Percentiles rank a stretch among this genome's conserved stretches.
These are phyloP conservation scores for Cordyceps pruinosa DNA, from an alignment of 2,329 filamentous ascomycete species.

Conservation along the genomic window DNA sequence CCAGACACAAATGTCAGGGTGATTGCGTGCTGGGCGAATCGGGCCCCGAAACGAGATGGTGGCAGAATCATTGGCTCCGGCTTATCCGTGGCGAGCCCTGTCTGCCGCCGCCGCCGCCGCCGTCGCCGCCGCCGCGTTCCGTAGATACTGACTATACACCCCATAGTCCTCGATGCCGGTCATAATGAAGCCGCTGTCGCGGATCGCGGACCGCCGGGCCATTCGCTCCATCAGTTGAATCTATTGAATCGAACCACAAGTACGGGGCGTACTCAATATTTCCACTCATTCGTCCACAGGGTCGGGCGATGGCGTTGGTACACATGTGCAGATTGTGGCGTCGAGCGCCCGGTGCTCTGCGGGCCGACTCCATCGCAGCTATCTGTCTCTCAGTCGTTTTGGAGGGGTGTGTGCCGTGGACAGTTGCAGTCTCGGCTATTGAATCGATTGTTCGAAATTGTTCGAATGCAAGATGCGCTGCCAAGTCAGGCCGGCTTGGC, in stretches of 20 bases:
- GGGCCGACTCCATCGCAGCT: not conserved
- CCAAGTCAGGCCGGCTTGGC: not conserved
- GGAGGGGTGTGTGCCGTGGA: not conserved
- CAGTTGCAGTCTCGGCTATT: not conserved
- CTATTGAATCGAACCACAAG: too few species aligned
- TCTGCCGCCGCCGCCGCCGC: not conserved
- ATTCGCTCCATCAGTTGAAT: not conserved
- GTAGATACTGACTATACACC: not conserved
- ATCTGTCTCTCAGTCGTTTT: not conserved
- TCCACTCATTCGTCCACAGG: not conserved
- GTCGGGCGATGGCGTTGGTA: not conserved
- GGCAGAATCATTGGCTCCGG: not conserved
- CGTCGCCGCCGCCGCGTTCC: not conserved
- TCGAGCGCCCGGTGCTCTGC: not conserved
- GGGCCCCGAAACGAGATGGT: not conserved
- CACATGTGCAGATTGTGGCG: constrained; percentile 5
- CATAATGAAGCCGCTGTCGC: not conserved
- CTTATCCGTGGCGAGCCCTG: not conserved
- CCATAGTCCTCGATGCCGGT: not conserved
- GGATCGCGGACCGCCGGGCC: not conserved
- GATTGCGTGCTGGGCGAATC: not conserved
- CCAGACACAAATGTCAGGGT: not conserved
- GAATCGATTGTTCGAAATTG: not conserved
- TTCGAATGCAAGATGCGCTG: not conserved
- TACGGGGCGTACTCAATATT: not conserved